Base-by-base conservation (phyloP, 306 rosid species). In the Vigna trinervia region DNA sequence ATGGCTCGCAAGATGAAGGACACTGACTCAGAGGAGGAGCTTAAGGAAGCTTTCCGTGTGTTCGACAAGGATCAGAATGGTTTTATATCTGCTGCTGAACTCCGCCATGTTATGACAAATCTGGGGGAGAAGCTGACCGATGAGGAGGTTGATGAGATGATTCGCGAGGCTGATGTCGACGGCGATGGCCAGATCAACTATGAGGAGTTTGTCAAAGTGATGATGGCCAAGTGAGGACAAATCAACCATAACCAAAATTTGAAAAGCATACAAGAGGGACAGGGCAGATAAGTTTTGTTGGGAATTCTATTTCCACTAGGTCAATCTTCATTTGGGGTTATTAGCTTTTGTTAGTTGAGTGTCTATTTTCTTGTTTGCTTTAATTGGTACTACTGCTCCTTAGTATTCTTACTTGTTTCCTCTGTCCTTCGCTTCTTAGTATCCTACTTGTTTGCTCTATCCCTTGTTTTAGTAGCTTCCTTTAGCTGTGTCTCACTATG, bases 51-150 rank as follows among this genome's bases (percentile, higher is more conserved):
- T 10, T 91, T 91, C 90, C 89, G 92, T 5, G 93, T 91, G 71
- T 91, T 91, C 2, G 96, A 91, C 84, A 91, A 87, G 90, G 96
- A 91, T 71, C 96, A 91, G 80, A 87, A 91, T 77, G 96, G 96
- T 32, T 91, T 91, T 80, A 91, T 91, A 70, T 89, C 96, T 68
- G 96, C 96, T 8, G 96, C 96, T 71, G 96, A 91, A 86, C 90
- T 91, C 47, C 93, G 96, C 77, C 96, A 89, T 30, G 96, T 91
- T 8, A 89, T 91, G 96, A 89, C 93, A 65, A 91, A 91, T 68
- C 93, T 91, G 1, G 96, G 96, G 1, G 96, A 91, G 88, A 90
- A 91, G 88, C 87, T 91, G 81, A 91, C 96, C 0, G 96, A 91
- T 8, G 96, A 91, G 60, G 92, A 88, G 73, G 92, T 89, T 6